Evolutionary conservation across 2,329 filamentous ascomycete genomes (phyloP).

Genomic region (Pseudonectria buxi): DNA sequence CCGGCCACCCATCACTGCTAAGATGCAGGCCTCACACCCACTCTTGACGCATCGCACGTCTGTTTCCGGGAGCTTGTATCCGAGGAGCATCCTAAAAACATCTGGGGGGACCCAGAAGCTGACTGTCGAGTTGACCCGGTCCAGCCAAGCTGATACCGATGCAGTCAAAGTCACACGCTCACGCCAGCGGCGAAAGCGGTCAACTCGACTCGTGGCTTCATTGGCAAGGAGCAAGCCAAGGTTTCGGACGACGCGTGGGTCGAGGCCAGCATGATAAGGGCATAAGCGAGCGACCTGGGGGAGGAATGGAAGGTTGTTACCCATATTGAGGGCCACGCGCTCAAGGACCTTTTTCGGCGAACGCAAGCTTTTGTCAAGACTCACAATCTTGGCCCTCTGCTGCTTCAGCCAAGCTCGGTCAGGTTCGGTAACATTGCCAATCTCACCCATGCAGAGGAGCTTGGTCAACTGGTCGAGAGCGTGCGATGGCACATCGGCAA

Average conservation of each 20-base stretch:
- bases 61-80: slow-evolving; percentile 20
- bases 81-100: slow-evolving; percentile 30
- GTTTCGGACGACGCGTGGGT: slow-evolving; percentile 36
- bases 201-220: slow-evolving; percentile 33
- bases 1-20: slow-evolving; percentile 41
- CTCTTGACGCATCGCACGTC: slow-evolving; percentile 22
- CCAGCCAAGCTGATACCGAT: slow-evolving; percentile 16
- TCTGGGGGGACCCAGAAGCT: slow-evolving; percentile 33
- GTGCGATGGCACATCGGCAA: slow-evolving; percentile 13
- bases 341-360: slow-evolving; percentile 24
- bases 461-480: slow-evolving; percentile 28
- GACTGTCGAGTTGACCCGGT: slow-evolving; percentile 18
- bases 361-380: slow-evolving; percentile 19
- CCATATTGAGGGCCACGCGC: slow-evolving; percentile 27
- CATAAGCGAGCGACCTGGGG: slow-evolving; percentile 34
- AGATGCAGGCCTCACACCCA: slow-evolving; percentile 47
- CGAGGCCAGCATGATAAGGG: slow-evolving; percentile 31
- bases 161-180: slow-evolving; percentile 5
- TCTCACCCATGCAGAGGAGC: slow-evolving; percentile 30
- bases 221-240: slow-evolving; percentile 36
- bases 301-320: slow-evolving; percentile 15
- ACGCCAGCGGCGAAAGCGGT: slow-evolving; percentile 22
- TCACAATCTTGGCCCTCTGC: slow-evolving; percentile 23
- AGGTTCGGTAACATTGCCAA: slow-evolving; percentile 16
- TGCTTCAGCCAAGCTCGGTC: slow-evolving; percentile 29